A percentile compares a stretch with the other conserved stretches of the same genome.
phyloP scores from a whole-genome alignment of 2,329 filamentous ascomycete species.

The Exophiala calicioides region DNA sequence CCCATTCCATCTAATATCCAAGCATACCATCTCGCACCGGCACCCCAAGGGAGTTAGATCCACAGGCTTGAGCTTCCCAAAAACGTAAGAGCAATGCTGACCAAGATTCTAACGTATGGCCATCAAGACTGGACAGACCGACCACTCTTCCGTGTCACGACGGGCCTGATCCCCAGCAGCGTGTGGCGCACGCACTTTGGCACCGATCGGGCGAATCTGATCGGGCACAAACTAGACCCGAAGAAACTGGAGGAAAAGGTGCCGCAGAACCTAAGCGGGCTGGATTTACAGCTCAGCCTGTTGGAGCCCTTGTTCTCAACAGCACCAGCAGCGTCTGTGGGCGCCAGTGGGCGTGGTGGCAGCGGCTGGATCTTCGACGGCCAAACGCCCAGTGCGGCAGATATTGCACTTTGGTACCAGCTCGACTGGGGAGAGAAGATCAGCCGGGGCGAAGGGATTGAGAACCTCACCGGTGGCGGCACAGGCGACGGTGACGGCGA shows the following conservation, averaged over 20 bases:
- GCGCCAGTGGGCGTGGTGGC: neutral
- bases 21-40: no score
- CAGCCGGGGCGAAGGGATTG: slow-evolving; percentile 22
- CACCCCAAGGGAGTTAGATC: no score
- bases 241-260: slow-evolving; percentile 28
- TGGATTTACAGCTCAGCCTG: slow-evolving; percentile 28
- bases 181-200: slow-evolving; percentile 29
- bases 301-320: slow-evolving; percentile 21
- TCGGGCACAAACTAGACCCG: slow-evolving; percentile 27
- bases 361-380: slow-evolving; percentile 20
- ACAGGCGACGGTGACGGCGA: slow-evolving; percentile 21
- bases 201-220: slow-evolving; percentile 24
- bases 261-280: slow-evolving; percentile 20
- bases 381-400: slow-evolving; percentile 22
- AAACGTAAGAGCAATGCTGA: no score
- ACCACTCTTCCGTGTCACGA: slow-evolving; percentile 28
- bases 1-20: no score
- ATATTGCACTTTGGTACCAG: slow-evolving; percentile 27
- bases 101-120: no score
- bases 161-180: slow-evolving; percentile 24
- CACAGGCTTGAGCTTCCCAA: no score
- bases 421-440: slow-evolving; percentile 31
- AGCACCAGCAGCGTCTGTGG: no score
- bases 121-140: slow-evolving; percentile 28
- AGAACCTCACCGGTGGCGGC: slow-evolving; percentile 23